A percentile compares a stretch with the other conserved stretches of the same genome.
Evolutionary conservation across 2,329 filamentous ascomycete species (phyloP).

Genomic region (Aspergillus ibericus): DNA sequence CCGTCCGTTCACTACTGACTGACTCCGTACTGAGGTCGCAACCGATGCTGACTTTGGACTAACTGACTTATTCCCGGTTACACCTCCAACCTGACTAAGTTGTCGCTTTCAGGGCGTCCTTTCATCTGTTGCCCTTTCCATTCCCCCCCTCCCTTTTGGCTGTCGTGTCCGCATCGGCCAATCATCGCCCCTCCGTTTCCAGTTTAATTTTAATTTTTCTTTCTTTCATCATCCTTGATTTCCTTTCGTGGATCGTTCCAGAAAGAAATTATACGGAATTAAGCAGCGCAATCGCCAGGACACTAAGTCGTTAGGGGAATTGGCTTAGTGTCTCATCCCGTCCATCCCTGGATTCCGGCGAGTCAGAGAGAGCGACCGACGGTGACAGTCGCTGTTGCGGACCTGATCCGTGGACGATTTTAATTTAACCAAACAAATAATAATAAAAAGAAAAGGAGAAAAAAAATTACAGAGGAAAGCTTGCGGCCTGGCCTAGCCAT

Average conservation of each 20-base stretch:
- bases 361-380: conserved; percentile 10
- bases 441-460: not conserved
- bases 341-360: conserved; percentile 17
- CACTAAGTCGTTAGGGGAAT: conserved; percentile 7
- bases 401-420: conserved; percentile 5
- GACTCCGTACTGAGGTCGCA: conserved; percentile 1
- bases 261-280: conserved; percentile 7
- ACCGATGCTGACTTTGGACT: conserved; percentile 7
- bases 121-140: not conserved
- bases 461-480: conserved; percentile 1
- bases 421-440: not conserved
- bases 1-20: not conserved
- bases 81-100: not conserved
- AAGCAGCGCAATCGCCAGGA: conserved; percentile 1
- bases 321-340: conserved; percentile 6
- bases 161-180: conserved; percentile 6
- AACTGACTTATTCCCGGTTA: not conserved
- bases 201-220: conserved; percentile 10
- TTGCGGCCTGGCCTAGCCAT: conserved; percentile 5
- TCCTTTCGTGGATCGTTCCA: conserved; percentile 13
- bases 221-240: conserved; percentile 2
- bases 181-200: conserved; percentile 4
- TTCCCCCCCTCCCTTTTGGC: not conserved
- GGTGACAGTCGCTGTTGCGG: conserved; percentile 1
- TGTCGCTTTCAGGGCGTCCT: not conserved